These are phyloP conservation scores for Sclerotinia borealis DNA, from an alignment of 2,329 filamentous ascomycete genomes.

Conservation along the genomic window DNA sequence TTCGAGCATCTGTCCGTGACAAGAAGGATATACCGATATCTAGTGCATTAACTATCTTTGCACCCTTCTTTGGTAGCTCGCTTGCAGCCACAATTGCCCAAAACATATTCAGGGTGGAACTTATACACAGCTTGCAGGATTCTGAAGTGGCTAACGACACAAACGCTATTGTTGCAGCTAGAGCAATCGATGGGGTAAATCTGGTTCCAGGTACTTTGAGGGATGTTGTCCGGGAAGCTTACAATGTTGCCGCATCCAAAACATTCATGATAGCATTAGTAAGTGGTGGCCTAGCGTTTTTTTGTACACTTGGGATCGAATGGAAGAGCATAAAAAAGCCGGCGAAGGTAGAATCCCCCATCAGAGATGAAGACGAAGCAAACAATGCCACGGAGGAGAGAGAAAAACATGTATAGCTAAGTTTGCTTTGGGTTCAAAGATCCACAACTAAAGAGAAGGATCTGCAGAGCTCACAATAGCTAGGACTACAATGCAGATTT, in stretches of 20 bases:
- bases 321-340: constrained; percentile 30
- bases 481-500: too few species aligned
- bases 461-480: too few species aligned
- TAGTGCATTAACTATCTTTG: background rate
- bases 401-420: too few species aligned
- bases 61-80: background rate
- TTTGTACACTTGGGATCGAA: constrained; percentile 26
- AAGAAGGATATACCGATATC: constrained; percentile 45
- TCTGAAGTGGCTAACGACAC: constrained; percentile 28
- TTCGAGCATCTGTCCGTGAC: constrained; percentile 44
- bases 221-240: constrained; percentile 33
- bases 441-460: too few species aligned
- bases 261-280: constrained; percentile 27
- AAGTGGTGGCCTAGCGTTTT: constrained; percentile 22
- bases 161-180: constrained; percentile 36
- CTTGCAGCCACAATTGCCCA: background rate
- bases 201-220: constrained; percentile 38
- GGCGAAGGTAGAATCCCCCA: constrained; percentile 21
- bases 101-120: background rate
- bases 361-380: too few species aligned
- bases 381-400: too few species aligned
- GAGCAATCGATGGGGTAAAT: constrained; percentile 34
- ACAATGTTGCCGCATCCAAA: constrained; percentile 29
- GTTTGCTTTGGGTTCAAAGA: too few species aligned
- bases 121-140: constrained; percentile 32